phyloP scores from a whole-genome alignment of 108 stramenopile genomes.

The Pseudonitzschia pungens region DNA sequence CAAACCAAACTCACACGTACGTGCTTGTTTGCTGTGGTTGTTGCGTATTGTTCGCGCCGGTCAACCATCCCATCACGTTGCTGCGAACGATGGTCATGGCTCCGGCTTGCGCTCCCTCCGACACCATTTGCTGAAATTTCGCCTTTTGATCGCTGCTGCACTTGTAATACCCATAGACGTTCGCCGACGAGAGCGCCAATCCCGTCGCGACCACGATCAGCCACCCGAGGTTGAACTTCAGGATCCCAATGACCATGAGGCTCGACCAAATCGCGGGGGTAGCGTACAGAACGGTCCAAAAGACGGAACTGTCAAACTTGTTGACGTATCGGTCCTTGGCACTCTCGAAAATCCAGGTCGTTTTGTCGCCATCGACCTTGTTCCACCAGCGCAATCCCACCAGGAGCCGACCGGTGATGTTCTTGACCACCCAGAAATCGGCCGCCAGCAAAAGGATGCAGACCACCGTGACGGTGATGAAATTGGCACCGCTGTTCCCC shows the following conservation, averaged over 20 bases:
- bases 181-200: constrained; percentile 74
- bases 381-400: constrained; percentile 99
- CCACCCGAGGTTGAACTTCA: constrained; percentile 85
- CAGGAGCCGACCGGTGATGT: constrained; percentile 83
- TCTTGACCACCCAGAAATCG: constrained; percentile 98
- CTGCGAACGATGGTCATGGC: constrained; percentile 49
- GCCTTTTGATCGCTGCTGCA: constrained; percentile 89
- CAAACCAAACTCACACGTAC: not conserved
- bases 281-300: constrained; percentile 92
- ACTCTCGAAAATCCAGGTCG: constrained; percentile 92
- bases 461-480: constrained; percentile 86
- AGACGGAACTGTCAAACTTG: constrained; percentile 83
- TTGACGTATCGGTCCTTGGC: constrained; percentile 38
- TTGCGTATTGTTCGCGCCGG: constrained; percentile 9
- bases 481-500: constrained; percentile 52
- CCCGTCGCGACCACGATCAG: constrained; percentile 85
- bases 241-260: constrained; percentile 60
- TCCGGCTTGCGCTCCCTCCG: constrained; percentile 63
- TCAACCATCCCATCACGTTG: constrained; percentile 31
- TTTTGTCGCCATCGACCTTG: constrained; percentile 83
- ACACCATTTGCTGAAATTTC: constrained; percentile 70
- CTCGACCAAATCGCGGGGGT: constrained; percentile 82
- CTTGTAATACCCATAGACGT: constrained; percentile 96
- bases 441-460: constrained; percentile 91
- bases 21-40: constrained; percentile 2